Percentiles rank a stretch among this genome's conserved stretches.
phyloP scores from a whole-genome alignment of 345 rosid species.

The Moricandia arvensis region DNA sequence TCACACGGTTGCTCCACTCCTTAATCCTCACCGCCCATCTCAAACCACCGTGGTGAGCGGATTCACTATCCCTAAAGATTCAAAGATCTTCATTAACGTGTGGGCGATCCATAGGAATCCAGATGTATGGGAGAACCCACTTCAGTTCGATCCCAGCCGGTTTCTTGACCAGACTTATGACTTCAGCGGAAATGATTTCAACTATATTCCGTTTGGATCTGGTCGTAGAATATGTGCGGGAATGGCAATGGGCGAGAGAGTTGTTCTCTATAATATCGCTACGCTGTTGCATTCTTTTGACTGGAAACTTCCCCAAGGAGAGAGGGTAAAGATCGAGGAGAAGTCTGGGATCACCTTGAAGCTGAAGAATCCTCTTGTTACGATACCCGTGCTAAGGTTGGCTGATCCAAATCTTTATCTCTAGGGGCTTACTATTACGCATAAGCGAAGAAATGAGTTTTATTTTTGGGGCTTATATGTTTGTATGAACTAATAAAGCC shows the following conservation, averaged over 20 bases:
- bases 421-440: neutral
- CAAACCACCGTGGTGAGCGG: neutral
- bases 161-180: neutral
- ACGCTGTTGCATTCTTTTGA: constrained; percentile 6
- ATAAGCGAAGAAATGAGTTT: neutral
- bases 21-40: neutral
- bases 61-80: neutral
- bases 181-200: neutral
- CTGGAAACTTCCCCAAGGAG: neutral
- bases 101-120: constrained; percentile 12
- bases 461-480: no score
- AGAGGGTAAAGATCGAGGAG: neutral
- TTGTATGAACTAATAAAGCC: neutral
- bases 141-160: neutral
- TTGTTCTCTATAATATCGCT: constrained; percentile 5
- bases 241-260: neutral
- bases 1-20: neutral
- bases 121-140: constrained; percentile 1
- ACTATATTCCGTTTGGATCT: neutral
- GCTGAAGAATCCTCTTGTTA: constrained; percentile 4
- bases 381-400: constrained; percentile 1
- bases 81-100: neutral
- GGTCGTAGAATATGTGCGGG: constrained; percentile 2
- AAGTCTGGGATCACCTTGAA: constrained; percentile 3
- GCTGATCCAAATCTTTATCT: neutral